Evolutionary conservation across 768 basidiomycete species (phyloP).

Genomic region (Naematelia encephala): DNA sequence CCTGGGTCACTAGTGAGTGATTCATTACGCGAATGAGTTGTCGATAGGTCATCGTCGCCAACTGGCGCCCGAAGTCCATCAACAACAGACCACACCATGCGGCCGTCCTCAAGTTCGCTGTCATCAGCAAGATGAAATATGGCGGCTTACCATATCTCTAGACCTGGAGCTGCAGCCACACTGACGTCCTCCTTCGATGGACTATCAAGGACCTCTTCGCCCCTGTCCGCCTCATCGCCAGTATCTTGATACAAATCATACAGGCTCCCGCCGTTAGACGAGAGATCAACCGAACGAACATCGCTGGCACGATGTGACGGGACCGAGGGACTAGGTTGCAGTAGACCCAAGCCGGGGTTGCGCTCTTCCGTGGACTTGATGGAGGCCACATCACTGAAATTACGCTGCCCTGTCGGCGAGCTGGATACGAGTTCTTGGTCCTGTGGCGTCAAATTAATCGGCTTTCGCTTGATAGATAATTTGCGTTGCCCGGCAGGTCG

Average conservation of each 20-base stretch:
- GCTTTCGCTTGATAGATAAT: slow-evolving; percentile 41
- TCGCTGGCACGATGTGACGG: neutral
- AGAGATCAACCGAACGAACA: slow-evolving; percentile 2
- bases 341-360: slow-evolving; percentile 25
- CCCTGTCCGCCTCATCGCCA: slow-evolving; percentile 14
- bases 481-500: slow-evolving; percentile 17
- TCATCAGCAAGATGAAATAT: slow-evolving; percentile 10
- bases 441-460: slow-evolving; percentile 31
- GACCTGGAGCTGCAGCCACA: slow-evolving; percentile 23
- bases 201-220: slow-evolving; percentile 16
- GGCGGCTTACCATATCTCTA: slow-evolving; percentile 29
- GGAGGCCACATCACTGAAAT: slow-evolving; percentile 6
- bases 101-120: slow-evolving; percentile 44
- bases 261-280: slow-evolving; percentile 30
- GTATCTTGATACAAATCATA: slow-evolving; percentile 29
- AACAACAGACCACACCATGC: slow-evolving; percentile 41
- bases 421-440: slow-evolving; percentile 33
- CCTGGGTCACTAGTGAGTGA: slow-evolving; percentile 11
- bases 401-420: slow-evolving; percentile 15
- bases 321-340: slow-evolving; percentile 17
- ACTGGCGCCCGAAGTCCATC: slow-evolving; percentile 27
- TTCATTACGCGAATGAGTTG: slow-evolving; percentile 21
- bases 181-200: slow-evolving; percentile 3
- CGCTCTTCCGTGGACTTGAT: neutral
- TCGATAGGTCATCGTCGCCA: neutral